Conservation (phyloP, 176 grass and related monocot genomes). For the Triticum urartu region DNA sequence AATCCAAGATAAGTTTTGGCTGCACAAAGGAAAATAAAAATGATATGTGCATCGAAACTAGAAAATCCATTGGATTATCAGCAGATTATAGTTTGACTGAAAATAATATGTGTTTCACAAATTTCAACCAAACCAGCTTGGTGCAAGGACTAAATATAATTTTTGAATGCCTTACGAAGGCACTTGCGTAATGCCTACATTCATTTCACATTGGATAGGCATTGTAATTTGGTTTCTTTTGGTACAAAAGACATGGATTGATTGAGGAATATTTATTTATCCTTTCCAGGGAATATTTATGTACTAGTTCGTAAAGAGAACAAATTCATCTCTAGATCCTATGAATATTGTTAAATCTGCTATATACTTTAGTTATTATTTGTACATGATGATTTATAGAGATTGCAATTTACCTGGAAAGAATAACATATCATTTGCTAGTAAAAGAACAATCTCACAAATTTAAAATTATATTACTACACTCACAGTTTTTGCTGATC, state of each 20-base stretch:
- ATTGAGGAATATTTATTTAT: not conserved
- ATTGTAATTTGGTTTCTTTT: slow-evolving; percentile 97
- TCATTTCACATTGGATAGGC: slow-evolving; percentile 90
- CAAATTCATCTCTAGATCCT: not conserved
- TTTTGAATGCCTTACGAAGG: slow-evolving; percentile 68
- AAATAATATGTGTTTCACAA: not conserved
- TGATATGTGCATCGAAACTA: not conserved
- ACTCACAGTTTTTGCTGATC: slow-evolving; percentile 91
- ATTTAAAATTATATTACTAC: not conserved
- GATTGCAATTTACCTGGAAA: slow-evolving; percentile 7
- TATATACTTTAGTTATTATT: slow-evolving; percentile 5
- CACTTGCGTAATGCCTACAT: slow-evolving; percentile 97
- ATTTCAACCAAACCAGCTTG: not conserved
- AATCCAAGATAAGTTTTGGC: not conserved
- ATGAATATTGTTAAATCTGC: slow-evolving; percentile 25
- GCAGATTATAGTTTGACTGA: slow-evolving; percentile 1
- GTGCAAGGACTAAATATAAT: slow-evolving; percentile 19
- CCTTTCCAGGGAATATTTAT: not conserved
- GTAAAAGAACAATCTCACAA: too few relatives aligned
- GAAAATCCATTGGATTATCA: not conserved
- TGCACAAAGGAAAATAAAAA: not conserved
- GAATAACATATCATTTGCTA: not conserved
- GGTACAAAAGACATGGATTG: slow-evolving; percentile 79
- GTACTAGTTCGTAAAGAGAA: slow-evolving; percentile 10
- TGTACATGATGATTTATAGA: slow-evolving; percentile 13